These are phyloP conservation scores for Pythium insidiosum DNA, from an alignment of 352 stramenopile species.

Conservation along the genomic window DNA sequence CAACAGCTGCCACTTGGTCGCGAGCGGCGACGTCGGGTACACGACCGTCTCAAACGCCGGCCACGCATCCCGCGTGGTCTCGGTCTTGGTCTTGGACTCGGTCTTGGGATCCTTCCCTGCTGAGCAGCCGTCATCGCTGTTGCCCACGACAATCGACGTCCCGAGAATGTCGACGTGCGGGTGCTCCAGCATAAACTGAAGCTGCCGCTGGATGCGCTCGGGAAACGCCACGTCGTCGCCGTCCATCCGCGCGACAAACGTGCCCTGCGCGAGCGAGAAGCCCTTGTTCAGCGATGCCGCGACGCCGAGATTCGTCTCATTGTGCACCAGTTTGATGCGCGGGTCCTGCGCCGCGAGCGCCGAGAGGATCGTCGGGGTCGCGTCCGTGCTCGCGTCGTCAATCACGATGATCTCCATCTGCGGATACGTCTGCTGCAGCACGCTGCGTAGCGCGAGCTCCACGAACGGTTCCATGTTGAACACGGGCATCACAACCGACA, in stretches of 20 bases:
- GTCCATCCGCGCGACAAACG: slow-evolving; percentile 79
- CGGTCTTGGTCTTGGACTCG: slow-evolving; percentile 6
- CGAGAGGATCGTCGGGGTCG: slow-evolving; percentile 27
- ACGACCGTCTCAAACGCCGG: slow-evolving; percentile 19
- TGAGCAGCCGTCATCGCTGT: too few species aligned
- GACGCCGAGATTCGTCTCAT: slow-evolving; percentile 41
- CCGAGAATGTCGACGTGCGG: slow-evolving; percentile 32
- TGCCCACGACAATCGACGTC: slow-evolving; percentile 23
- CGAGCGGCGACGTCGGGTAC: slow-evolving; percentile 39
- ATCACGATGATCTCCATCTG: slow-evolving; percentile 65
- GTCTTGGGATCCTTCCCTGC: too few species aligned
- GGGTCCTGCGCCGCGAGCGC: slow-evolving; percentile 25
- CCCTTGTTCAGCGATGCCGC: slow-evolving; percentile 67
- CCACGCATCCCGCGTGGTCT: neutral
- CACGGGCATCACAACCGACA: slow-evolving; percentile 75
- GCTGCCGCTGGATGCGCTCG: slow-evolving; percentile 45
- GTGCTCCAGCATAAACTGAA: slow-evolving; percentile 27
- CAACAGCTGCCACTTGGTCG: slow-evolving; percentile 64
- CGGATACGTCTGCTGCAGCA: slow-evolving; percentile 24
- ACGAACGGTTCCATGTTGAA: slow-evolving; percentile 40
- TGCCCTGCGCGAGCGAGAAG: slow-evolving; percentile 30
- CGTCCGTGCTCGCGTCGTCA: slow-evolving; percentile 58
- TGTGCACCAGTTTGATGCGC: slow-evolving; percentile 33
- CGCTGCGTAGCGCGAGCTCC: slow-evolving; percentile 33
- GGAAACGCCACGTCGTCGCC: slow-evolving; percentile 68